Percentiles rank a stretch among this genome's conserved stretches.
These are phyloP conservation scores for Cardamine chenopodiifolia DNA, from an alignment of 345 rosid species.

Conservation along the genomic window DNA sequence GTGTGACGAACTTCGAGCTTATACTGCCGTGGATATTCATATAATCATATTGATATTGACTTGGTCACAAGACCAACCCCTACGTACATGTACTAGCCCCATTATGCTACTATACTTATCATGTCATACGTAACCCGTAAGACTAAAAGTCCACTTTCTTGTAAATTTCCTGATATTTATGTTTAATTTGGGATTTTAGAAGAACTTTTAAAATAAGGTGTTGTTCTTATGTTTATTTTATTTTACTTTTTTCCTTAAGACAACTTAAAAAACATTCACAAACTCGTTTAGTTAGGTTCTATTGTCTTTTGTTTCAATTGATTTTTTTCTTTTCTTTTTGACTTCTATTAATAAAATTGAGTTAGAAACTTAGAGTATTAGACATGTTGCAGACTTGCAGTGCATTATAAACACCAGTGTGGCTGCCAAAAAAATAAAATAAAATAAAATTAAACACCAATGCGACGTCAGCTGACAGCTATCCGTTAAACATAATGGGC, in stretches of 20 bases:
- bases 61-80: slow-evolving; percentile 30
- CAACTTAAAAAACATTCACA: no score
- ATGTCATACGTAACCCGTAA: neutral
- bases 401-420: neutral
- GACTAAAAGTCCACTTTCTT: slow-evolving; percentile 14
- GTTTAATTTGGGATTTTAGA: neutral
- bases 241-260: neutral
- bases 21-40: slow-evolving; percentile 16
- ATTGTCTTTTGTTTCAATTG: no score
- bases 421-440: neutral
- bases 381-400: neutral
- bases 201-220: neutral
- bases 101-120: slow-evolving; percentile 9
- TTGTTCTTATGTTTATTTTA: neutral
- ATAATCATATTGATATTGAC: no score
- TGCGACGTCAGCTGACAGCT: neutral
- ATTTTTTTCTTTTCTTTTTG: neutral
- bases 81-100: slow-evolving; percentile 15
- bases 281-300: no score
- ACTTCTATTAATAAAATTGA: no score
- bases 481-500: neutral
- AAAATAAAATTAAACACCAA: neutral
- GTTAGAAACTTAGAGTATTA: no score
- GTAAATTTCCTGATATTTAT: slow-evolving; percentile 7
- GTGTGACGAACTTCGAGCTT: slow-evolving; percentile 2